These are phyloP conservation scores for Dothideomycetidae sp. DNA, from an alignment of 2,329 filamentous ascomycete genomes.

Conservation along the genomic window DNA sequence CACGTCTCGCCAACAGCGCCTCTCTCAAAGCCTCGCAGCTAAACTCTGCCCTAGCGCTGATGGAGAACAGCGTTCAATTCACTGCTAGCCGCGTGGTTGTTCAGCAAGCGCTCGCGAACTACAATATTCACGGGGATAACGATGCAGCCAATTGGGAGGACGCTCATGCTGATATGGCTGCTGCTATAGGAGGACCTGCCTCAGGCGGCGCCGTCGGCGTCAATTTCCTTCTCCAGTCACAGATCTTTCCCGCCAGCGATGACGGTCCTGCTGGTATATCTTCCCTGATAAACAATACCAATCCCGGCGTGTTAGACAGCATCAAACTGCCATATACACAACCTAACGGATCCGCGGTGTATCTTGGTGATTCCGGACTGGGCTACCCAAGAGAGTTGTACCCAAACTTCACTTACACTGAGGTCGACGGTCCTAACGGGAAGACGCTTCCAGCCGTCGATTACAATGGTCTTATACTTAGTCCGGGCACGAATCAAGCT, in stretches of 20 bases:
- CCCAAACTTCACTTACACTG: slow-evolving; percentile 58
- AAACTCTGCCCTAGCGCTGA: slow-evolving; percentile 60
- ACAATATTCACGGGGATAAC: slow-evolving; percentile 41
- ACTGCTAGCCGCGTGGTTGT: slow-evolving; percentile 50
- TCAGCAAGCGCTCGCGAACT: slow-evolving; percentile 37
- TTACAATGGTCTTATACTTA: slow-evolving; percentile 30
- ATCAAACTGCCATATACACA: slow-evolving; percentile 49
- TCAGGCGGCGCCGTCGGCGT: slow-evolving; percentile 31
- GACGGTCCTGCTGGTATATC: slow-evolving; percentile 37
- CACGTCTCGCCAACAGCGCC: slow-evolving; percentile 59
- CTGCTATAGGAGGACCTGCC: slow-evolving; percentile 47
- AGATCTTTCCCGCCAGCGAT: slow-evolving; percentile 55
- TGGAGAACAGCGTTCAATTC: slow-evolving; percentile 59
- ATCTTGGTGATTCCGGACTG: slow-evolving; percentile 44
- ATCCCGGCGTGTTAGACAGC: slow-evolving; percentile 20
- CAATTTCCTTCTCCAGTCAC: slow-evolving; percentile 50
- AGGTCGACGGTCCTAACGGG: slow-evolving; percentile 22
- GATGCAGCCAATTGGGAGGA: slow-evolving; percentile 45
- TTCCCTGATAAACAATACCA: slow-evolving; percentile 52
- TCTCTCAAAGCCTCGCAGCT: slow-evolving; percentile 77
- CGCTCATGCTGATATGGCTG: slow-evolving; percentile 51
- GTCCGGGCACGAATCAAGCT: slow-evolving; percentile 32
- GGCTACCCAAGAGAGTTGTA: slow-evolving; percentile 63
- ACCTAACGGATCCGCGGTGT: slow-evolving; percentile 43
- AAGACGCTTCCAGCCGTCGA: slow-evolving; percentile 25